A percentile compares a stretch with the other conserved stretches of the same genome.
phyloP scores from a whole-genome alignment of 2,329 filamentous ascomycete genomes.

The Cladophialophora carrionii region DNA sequence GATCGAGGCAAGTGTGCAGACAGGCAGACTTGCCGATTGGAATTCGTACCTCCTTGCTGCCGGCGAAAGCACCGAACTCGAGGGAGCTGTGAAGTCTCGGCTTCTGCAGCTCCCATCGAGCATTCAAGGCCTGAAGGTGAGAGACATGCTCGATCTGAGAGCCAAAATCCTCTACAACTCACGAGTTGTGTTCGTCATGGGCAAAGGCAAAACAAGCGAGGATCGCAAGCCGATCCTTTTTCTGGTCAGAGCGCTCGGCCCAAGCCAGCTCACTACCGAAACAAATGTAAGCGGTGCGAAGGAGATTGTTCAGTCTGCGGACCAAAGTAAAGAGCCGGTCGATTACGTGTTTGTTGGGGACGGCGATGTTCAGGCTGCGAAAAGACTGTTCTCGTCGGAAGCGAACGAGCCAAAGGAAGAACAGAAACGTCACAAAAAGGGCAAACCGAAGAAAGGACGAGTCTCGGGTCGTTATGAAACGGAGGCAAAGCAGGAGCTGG shows the following conservation, averaged over 20 bases:
- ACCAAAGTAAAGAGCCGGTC: conserved; percentile 51
- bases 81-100: conserved; percentile 76
- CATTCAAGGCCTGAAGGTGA: conserved; percentile 56
- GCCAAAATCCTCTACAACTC: conserved; percentile 66
- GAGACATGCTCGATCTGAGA: conserved; percentile 62
- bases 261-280: conserved; percentile 66
- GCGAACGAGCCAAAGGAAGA: conserved; percentile 29
- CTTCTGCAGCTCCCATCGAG: conserved; percentile 58
- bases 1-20: conserved; percentile 71
- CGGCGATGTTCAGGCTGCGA: conserved; percentile 58
- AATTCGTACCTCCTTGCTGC: conserved; percentile 80
- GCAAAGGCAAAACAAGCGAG: conserved; percentile 63
- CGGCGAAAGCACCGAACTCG: conserved; percentile 75
- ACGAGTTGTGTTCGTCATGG: conserved; percentile 72
- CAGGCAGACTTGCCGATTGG: conserved; percentile 70
- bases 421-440: conserved; percentile 25
- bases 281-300: conserved; percentile 68
- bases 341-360: conserved; percentile 82
- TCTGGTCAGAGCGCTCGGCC: conserved; percentile 76
- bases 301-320: conserved; percentile 43
- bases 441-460: conserved; percentile 40
- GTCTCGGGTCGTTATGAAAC: background rate
- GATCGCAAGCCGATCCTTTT: conserved; percentile 76
- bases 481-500: conserved; percentile 47
- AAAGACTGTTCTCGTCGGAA: conserved; percentile 46